Percentiles rank a stretch among this genome's conserved stretches.
These are phyloP conservation scores for Solanum medicagineum DNA, from an alignment of 257 asterid genomes.

Conservation along the genomic window DNA sequence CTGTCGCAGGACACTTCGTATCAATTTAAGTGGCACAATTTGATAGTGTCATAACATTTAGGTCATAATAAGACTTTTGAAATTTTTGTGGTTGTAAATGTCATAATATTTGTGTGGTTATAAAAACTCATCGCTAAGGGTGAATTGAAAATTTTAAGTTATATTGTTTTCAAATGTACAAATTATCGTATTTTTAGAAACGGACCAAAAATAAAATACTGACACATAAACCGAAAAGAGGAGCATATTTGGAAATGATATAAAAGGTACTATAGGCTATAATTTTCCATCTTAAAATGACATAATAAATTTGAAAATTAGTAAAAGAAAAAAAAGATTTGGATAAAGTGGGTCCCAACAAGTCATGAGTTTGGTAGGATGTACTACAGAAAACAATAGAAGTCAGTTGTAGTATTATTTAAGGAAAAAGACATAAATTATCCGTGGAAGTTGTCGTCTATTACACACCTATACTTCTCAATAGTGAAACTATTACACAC, in stretches of 20 bases:
- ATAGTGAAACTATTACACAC: no score
- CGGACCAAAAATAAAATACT: no score
- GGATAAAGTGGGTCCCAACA: neutral
- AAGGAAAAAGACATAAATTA: no score
- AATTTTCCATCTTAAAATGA: neutral
- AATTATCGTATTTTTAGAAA: no score
- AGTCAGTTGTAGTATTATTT: no score
- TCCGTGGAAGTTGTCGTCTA: no score
- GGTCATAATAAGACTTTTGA: neutral
- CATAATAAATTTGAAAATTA: neutral
- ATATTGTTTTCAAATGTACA: neutral
- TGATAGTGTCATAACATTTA: neutral
- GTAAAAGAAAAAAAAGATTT: neutral
- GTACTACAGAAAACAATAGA: no score
- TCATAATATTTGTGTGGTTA: neutral
- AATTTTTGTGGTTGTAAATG: neutral
- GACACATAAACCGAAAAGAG: neutral
- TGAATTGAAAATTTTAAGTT: neutral
- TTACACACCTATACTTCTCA: no score
- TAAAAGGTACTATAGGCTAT: neutral
- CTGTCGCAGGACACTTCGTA: slow-evolving; percentile 18
- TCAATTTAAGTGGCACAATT: neutral
- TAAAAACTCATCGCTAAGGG: neutral
- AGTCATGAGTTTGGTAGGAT: neutral
- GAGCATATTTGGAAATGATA: no score